Base-by-base conservation (phyloP, 2,329 filamentous ascomycete species). In the Sphaerulina vaccinii region DNA sequence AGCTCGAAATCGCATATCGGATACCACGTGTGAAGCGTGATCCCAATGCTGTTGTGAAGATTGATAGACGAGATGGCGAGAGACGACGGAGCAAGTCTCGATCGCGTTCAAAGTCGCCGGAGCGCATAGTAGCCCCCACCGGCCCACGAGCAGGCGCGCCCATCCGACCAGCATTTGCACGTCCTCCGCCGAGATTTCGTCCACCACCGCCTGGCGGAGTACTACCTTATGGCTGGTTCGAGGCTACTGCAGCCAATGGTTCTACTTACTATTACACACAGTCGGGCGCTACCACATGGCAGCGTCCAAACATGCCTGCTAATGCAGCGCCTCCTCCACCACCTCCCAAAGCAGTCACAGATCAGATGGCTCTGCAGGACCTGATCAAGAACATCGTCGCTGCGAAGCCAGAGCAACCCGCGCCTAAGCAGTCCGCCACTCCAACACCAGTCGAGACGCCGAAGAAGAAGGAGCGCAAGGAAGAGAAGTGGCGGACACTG, bases 11-110 rank as follows among this genome's bases (percentile, higher is more conserved):
- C 29, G 93, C 84, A 5, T 99, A 97, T 71, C 85, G 93, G 54
- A 99, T 99, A 65, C 90, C 90, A 32, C 83, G 92, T 51, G 88
- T 93, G 74, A 95, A 95, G 74, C 74, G 87, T 52, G 90, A 92
- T 66, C 84, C 86, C 21, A 84, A 83, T 58, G 81, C 69, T 56
- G 64, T 67, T 41, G 70, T 68, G 56, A 82, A 82, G 60, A 79
- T 80, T 43, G 81, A 83, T 53, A 80, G 85, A 11, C 73, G 76
- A 16, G 77, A 81, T 41, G 70, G 71, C 46, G 74, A 72, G 45
- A 73, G 77, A 58, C 75, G 76, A 36, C 70, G 75, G 18, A 75
- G 75, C 36, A 70, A 70, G 47, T 77, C 76, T 43, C 68, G 69
- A 52, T 75, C 76, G 9, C 68, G 78, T 21, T 76, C 79, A 37